phyloP scores from a whole-genome alignment of 768 basidiomycete genomes.

The Mrakia gelida region DNA sequence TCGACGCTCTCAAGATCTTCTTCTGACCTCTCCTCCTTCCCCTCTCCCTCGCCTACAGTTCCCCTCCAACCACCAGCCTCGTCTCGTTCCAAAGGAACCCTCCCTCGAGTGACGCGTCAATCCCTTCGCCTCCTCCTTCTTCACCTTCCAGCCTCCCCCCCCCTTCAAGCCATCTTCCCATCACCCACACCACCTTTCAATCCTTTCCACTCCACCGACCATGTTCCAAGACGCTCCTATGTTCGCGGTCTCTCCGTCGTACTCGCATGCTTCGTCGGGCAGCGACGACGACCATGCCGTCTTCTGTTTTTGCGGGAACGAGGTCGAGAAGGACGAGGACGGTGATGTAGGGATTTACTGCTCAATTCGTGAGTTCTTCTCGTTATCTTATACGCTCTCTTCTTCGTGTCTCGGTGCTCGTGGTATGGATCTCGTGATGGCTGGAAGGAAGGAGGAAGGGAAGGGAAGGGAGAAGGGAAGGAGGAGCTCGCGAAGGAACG shows the following conservation, averaged over 20 bases:
- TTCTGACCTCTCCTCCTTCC: not conserved
- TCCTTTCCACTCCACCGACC: not conserved
- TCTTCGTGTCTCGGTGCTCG: not conserved
- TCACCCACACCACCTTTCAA: not conserved
- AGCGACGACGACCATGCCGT: constrained; percentile 14
- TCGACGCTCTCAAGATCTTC: not conserved
- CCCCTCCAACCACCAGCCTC: not conserved
- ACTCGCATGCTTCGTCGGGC: not conserved
- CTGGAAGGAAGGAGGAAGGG: not conserved
- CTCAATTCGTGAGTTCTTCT: constrained; percentile 14
- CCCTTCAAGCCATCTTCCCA: not conserved
- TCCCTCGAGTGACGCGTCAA: not conserved
- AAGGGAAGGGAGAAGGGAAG: not conserved
- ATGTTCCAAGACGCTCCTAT: constrained; percentile 30
- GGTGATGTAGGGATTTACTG: constrained; percentile 27
- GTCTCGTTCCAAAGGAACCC: constrained; percentile 6
- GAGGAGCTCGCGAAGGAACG: not conserved
- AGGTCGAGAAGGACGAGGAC: constrained; percentile 23
- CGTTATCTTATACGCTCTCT: not conserved
- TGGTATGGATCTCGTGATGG: too few species aligned
- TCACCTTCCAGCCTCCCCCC: not conserved
- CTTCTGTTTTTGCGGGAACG: constrained; percentile 31
- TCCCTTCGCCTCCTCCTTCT: not conserved
- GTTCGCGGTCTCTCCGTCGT: not conserved
- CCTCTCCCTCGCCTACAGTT: not conserved